Conservation (phyloP, 176 grass and related monocot genomes). For the Saccharum spontaneum region DNA sequence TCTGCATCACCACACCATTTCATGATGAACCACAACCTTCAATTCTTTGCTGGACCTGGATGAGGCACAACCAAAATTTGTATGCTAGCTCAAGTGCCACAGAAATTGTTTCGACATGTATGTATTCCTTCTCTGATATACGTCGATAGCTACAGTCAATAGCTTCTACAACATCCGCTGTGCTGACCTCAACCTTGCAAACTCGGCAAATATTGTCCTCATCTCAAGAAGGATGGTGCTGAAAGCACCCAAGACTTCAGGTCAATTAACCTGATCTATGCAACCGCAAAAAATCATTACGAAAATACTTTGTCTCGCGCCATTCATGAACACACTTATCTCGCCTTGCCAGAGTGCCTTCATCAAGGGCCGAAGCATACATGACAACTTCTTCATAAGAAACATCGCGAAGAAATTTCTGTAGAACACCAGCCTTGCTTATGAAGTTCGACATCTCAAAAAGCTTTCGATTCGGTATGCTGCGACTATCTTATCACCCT, state of each 20-base stretch:
- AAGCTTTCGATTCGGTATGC: not conserved
- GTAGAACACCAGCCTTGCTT: not conserved
- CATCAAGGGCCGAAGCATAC: not conserved
- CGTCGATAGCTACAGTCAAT: not conserved
- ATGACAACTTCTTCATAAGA: not conserved
- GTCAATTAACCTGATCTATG: not conserved
- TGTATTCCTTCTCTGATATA: not conserved
- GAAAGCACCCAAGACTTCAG: not conserved
- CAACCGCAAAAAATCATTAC: not conserved
- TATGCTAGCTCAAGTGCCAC: conserved; percentile 1
- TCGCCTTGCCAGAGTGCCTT: not conserved
- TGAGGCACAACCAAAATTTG: conserved; percentile 22
- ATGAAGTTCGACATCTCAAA: not conserved
- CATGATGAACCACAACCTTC: not conserved
- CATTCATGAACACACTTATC: not conserved
- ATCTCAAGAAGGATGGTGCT: not conserved
- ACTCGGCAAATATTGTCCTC: not conserved
- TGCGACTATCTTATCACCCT: not conserved
- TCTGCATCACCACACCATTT: conserved; percentile 27
- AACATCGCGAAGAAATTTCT: not conserved
- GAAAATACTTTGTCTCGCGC: not conserved
- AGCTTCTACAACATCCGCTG: not conserved
- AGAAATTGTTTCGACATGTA: not conserved
- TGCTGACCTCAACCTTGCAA: not conserved
- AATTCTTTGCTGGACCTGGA: not conserved